Evolutionary conservation across 441 rosid species (phyloP), one percentile per base, ranked within the genome.

Genomic region (Erodium trifolium): DNA sequence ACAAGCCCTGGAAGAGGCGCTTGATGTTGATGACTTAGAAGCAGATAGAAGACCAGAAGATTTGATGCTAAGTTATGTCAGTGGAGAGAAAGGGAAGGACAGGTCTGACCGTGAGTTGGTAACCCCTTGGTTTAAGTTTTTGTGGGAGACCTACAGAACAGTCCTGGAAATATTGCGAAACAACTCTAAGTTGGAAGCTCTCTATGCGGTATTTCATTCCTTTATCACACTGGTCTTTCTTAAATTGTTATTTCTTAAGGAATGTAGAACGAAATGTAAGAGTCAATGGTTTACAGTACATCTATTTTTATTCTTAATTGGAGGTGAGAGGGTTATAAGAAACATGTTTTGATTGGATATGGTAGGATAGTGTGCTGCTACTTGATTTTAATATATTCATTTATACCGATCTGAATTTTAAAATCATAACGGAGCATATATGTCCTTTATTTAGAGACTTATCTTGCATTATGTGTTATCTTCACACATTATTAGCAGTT

Each of bases 141-240:
- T 95, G 77, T 95, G 99, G 99, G 99, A 95, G 88, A 92, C 99
- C 1, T 95, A 95, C 75, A 83, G 99, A 76, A 90, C 99, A 0
- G 98, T 95, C 41, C 99, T 95, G 71, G 99, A 95, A 78, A 92
- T 95, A 31, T 75, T 95, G 73, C 77, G 97, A 23, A 23, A 23
- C 27, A 23, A 23, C 27, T 23, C 27, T 0, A 23, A 23, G 27
- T 23, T 23, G 27, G 99, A 92, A 85, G 92, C 93, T 1, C 81
- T 95, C 4, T 95, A 92, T 84, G 96, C 99, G 93, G 99, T 92
- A 89, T 74, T n/a, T n/a, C n/a, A n/a, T n/a, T n/a, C n/a, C n/a
- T n/a, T n/a, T n/a, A n/a, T n/a, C n/a, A n/a, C n/a, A n/a, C 6
- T 37, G 3, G 6, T 39, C 9, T 39, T 6, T n/a, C n/a, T 51